Evolutionary conservation across 2,329 filamentous ascomycete genomes (phyloP).

Genomic region (Claviceps sorghi): DNA sequence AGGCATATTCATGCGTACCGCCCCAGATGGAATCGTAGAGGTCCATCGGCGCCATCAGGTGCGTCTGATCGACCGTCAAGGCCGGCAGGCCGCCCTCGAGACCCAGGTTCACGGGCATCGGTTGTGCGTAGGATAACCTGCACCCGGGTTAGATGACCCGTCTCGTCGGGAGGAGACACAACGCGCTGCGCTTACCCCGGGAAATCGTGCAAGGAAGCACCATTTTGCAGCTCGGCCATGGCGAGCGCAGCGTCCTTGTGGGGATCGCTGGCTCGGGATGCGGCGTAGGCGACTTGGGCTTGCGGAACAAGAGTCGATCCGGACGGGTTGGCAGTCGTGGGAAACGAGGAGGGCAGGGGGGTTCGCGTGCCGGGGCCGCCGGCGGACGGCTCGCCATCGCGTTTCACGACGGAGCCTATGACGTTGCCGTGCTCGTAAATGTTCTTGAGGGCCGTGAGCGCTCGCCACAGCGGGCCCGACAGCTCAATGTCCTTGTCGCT

Average conservation of each 20-base stretch:
- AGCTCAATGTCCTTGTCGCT: slow-evolving; percentile 48
- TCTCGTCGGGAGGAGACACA: background rate
- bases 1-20: slow-evolving; percentile 33
- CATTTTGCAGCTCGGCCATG: slow-evolving; percentile 52
- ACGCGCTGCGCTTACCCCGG: slow-evolving; percentile 17
- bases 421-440: slow-evolving; percentile 53
- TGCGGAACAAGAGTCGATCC: slow-evolving; percentile 12
- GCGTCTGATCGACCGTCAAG: slow-evolving; percentile 40
- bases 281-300: slow-evolving; percentile 13
- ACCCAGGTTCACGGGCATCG: slow-evolving; percentile 21
- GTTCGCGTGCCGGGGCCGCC: slow-evolving; percentile 27
- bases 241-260: slow-evolving; percentile 48
- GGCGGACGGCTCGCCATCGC: slow-evolving; percentile 27
- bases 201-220: slow-evolving; percentile 32
- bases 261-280: slow-evolving; percentile 26
- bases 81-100: slow-evolving; percentile 32
- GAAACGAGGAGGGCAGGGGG: slow-evolving; percentile 18
- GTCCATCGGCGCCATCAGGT: slow-evolving; percentile 53
- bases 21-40: slow-evolving; percentile 55
- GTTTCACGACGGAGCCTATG: slow-evolving; percentile 33
- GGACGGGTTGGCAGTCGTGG: slow-evolving; percentile 9
- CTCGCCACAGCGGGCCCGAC: slow-evolving; percentile 45
- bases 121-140: slow-evolving; percentile 23
- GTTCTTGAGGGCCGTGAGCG: slow-evolving; percentile 45
- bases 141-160: slow-evolving; percentile 6